Evolutionary conservation across 2,329 filamentous ascomycete species (phyloP).

Genomic region (Samsoniella hepiali): DNA sequence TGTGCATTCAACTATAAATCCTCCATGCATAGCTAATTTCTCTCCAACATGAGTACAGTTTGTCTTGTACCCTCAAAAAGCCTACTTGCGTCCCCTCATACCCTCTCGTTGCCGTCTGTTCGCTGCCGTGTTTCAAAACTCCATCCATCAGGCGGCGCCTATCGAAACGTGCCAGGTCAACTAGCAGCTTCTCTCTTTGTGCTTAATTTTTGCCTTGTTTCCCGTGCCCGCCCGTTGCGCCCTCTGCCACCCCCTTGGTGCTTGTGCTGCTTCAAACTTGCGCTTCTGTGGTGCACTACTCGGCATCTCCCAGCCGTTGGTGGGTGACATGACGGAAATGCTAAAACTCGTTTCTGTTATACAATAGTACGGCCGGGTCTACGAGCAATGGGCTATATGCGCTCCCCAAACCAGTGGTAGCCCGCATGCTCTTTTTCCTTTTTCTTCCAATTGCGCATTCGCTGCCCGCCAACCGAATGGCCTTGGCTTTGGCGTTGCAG

Average conservation of each 20-base stretch:
- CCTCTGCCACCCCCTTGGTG: slow-evolving; percentile 12
- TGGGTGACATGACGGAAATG: slow-evolving; percentile 4
- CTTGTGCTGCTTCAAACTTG: slow-evolving; percentile 11
- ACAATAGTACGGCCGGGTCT: too few relatives aligned
- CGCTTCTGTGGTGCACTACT: slow-evolving; percentile 4
- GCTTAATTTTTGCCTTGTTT: slow-evolving; percentile 11
- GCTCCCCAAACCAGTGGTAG: too few relatives aligned
- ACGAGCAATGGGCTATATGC: too few relatives aligned
- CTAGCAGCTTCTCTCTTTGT: neutral
- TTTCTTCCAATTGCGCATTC: neutral
- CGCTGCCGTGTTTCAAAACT: slow-evolving; percentile 11
- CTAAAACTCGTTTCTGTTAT: neutral
- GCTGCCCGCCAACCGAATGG: neutral
- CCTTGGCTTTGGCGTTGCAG: neutral
- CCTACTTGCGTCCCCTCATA: neutral
- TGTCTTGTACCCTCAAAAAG: neutral
- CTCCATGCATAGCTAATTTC: too few relatives aligned
- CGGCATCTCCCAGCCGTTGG: slow-evolving; percentile 17
- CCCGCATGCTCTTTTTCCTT: neutral
- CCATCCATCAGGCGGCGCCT: neutral
- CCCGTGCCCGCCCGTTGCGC: neutral
- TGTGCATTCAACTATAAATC: too few relatives aligned
- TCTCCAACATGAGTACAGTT: too few relatives aligned
- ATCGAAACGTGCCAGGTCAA: slow-evolving; percentile 4
- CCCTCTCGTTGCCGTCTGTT: neutral